These are phyloP conservation scores for Daedaleopsis sinensis DNA, from an alignment of 768 basidiomycete species.

Conservation along the genomic window DNA sequence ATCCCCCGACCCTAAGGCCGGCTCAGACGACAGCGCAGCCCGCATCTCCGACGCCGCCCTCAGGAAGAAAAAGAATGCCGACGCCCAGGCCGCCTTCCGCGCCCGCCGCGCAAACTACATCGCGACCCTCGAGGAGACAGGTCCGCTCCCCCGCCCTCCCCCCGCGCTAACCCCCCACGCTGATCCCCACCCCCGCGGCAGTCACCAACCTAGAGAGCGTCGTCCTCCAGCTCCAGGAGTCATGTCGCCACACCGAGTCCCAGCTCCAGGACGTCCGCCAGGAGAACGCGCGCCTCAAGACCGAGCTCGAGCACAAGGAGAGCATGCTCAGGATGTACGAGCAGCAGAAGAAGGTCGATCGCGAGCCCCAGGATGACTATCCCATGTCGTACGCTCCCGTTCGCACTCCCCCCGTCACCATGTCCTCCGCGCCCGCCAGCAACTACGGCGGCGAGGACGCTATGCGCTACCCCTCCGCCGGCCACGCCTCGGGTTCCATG, in stretches of 20 bases:
- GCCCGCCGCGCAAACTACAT: conserved; percentile 85
- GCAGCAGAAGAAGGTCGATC: conserved; percentile 56
- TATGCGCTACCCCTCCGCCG: conserved; percentile 52
- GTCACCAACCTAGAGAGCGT: conserved; percentile 87
- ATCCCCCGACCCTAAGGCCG: conserved; percentile 37
- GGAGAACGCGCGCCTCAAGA: conserved; percentile 65
- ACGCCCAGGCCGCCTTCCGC: conserved; percentile 86
- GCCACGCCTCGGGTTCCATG: conserved; percentile 47
- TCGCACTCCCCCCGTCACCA: conserved; percentile 24
- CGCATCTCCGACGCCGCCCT: conserved; percentile 69
- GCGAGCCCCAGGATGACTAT: conserved; percentile 31
- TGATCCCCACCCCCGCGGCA: conserved; percentile 13
- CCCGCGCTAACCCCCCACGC: conserved; percentile 11
- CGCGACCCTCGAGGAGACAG: conserved; percentile 83
- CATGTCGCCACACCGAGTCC: conserved; percentile 66
- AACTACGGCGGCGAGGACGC: conserved; percentile 48
- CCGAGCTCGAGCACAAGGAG: conserved; percentile 72
- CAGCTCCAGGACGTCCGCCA: conserved; percentile 65
- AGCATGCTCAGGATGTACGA: conserved; percentile 68
- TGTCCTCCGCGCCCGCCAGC: conserved; percentile 30
- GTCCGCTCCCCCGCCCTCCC: conserved; percentile 30
- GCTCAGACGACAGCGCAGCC: conserved; percentile 40
- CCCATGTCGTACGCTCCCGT: conserved; percentile 33
- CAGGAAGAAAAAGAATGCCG: conserved; percentile 88
- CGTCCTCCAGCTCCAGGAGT: conserved; percentile 81